These are phyloP conservation scores for Auriscalpium orientale DNA, from an alignment of 768 basidiomycete genomes.

Conservation along the genomic window DNA sequence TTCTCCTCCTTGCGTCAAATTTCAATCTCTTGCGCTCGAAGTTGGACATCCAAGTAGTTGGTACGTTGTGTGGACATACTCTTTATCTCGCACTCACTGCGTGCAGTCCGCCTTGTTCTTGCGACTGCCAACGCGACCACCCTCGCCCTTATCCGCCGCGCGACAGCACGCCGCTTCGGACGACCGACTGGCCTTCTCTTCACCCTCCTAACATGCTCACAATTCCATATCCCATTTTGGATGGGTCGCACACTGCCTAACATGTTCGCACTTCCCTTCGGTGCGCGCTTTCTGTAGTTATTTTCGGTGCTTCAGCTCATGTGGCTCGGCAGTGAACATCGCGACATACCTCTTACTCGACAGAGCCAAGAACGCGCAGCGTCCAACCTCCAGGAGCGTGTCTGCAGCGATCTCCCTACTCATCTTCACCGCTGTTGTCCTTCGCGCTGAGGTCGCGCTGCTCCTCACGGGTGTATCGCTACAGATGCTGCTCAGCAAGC, in stretches of 20 bases:
- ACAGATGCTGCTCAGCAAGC: conserved; percentile 39
- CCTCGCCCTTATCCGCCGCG: conserved; percentile 56
- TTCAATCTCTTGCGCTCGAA: conserved; percentile 45
- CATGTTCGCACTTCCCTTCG: conserved; percentile 80
- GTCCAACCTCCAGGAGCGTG: conserved; percentile 28
- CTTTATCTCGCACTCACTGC: background rate
- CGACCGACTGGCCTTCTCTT: conserved; percentile 48
- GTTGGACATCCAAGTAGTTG: conserved; percentile 59
- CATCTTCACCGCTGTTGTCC: conserved; percentile 57
- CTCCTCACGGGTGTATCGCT: conserved; percentile 56
- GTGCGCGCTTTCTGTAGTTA: conserved; percentile 33
- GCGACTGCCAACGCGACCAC: conserved; percentile 56
- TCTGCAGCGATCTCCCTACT: conserved; percentile 49
- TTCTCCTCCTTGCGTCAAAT: conserved; percentile 33
- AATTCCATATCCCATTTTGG: conserved; percentile 93
- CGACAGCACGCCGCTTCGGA: conserved; percentile 60
- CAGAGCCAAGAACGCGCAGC: conserved; percentile 31
- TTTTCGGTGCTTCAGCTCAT: background rate
- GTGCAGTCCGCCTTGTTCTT: conserved; percentile 65
- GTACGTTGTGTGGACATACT: conserved; percentile 33
- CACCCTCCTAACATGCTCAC: conserved; percentile 62
- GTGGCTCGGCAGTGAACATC: conserved; percentile 43
- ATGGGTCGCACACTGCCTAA: conserved; percentile 92
- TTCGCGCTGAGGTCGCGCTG: conserved; percentile 73
- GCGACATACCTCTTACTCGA: conserved; percentile 43